Conservation (phyloP, 768 basidiomycete species). For the Dentipellis sp. region DNA sequence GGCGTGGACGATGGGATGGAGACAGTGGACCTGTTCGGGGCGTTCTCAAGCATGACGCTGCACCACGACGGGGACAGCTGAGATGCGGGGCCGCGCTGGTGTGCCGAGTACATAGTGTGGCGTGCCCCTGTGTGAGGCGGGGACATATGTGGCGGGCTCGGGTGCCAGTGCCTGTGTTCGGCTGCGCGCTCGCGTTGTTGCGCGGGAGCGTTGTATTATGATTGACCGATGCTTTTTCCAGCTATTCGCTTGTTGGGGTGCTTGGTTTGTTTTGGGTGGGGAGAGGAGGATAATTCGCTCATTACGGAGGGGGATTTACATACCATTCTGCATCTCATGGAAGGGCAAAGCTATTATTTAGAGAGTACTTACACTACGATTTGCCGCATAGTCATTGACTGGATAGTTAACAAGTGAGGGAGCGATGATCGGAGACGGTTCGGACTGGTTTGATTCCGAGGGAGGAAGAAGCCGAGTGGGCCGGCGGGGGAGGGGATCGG, state of each 20-base stretch:
- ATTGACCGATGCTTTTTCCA: not conserved
- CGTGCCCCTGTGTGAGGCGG: not conserved
- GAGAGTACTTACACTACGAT: constrained; percentile 3
- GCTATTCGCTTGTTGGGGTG: not conserved
- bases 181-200: not conserved
- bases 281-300: not conserved
- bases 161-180: not conserved
- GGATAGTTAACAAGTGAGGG: no score
- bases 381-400: not conserved
- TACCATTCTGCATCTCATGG: constrained; percentile 13
- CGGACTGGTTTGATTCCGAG: not conserved
- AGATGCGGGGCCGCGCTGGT: not conserved
- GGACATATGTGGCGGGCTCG: not conserved
- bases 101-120: not conserved
- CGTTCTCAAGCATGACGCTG: constrained; percentile 85
- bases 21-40: constrained; percentile 65
- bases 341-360: constrained; percentile 11
- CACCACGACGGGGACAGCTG: constrained; percentile 66
- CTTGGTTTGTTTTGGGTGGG: not conserved
- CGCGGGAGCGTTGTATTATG: not conserved
- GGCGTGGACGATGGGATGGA: constrained; percentile 35
- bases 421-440: not conserved
- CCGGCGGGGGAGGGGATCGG: not conserved
- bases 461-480: not conserved
- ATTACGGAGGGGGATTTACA: constrained; percentile 14